Conservation (phyloP, 495 filamentous ascomycete genomes). For the Ascodesmis nigricans region DNA sequence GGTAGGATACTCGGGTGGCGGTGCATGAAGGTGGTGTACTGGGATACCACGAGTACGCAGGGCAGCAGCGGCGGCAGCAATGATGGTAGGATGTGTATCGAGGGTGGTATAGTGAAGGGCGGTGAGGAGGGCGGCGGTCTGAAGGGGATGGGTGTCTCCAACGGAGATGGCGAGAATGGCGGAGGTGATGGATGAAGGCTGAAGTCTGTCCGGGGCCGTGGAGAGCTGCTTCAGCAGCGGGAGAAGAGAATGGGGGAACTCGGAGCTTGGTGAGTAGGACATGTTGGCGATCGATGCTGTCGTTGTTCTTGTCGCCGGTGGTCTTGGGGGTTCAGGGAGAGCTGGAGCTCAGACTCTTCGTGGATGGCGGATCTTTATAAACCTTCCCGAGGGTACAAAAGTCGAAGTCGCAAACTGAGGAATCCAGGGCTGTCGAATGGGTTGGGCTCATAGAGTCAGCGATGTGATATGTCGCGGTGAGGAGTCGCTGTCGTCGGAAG, state of each 20-base stretch:
- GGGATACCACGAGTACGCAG: slow-evolving; percentile 29
- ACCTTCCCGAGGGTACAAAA: no score
- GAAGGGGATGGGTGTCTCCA: slow-evolving; percentile 57
- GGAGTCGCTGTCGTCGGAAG: slow-evolving; percentile 2
- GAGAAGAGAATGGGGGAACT: slow-evolving; percentile 48
- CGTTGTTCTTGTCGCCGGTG: no score
- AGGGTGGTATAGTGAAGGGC: slow-evolving; percentile 62
- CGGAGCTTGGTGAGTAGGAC: no score
- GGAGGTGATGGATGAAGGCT: slow-evolving; percentile 59
- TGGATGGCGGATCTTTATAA: no score
- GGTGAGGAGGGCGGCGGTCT: slow-evolving; percentile 65
- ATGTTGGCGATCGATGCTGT: no score
- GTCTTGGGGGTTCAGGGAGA: no score
- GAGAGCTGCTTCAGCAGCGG: slow-evolving; percentile 57
- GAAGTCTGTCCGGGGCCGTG: slow-evolving; percentile 42
- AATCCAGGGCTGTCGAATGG: no score
- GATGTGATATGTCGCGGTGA: neutral
- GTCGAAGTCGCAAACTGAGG: no score
- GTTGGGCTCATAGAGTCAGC: no score
- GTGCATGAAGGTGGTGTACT: slow-evolving; percentile 5
- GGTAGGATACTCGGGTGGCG: slow-evolving; percentile 7
- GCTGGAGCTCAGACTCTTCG: no score
- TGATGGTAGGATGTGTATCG: slow-evolving; percentile 16
- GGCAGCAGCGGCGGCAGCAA: slow-evolving; percentile 30
- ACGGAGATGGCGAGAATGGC: slow-evolving; percentile 84